Evolutionary conservation across 805 yeast species (phyloP).

Genomic region (Myxozyma monticola): DNA sequence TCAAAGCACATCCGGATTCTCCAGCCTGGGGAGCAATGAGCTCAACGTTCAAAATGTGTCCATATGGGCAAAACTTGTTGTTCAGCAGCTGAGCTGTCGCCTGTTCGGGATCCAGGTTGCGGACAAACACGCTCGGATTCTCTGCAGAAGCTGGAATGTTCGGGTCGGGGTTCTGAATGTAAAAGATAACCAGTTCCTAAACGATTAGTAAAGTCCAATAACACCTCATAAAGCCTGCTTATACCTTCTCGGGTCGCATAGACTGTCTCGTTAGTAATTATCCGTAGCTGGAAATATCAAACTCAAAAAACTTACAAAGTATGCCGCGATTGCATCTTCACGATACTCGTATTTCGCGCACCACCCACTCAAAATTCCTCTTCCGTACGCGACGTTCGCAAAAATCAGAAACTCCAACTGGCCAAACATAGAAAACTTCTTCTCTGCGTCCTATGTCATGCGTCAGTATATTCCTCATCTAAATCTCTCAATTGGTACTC

Average conservation of each 20-base stretch:
- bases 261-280: background rate
- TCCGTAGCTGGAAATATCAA: background rate
- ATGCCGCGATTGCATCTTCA: conserved; percentile 85
- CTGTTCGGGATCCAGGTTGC: conserved; percentile 56
- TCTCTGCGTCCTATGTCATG: conserved; percentile 20
- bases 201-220: background rate
- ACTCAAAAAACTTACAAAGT: conserved; percentile 50
- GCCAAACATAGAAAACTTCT: conserved; percentile 18
- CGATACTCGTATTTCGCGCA: conserved; percentile 75
- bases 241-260: conserved; percentile 3
- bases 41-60: conserved; percentile 51
- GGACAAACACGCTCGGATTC: conserved; percentile 68
- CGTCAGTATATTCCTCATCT: background rate
- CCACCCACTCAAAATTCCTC: conserved; percentile 47
- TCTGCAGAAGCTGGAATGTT: conserved; percentile 52
- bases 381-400: conserved; percentile 21
- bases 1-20: conserved; percentile 16
- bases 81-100: conserved; percentile 56
- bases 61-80: conserved; percentile 66
- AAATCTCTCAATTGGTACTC: background rate
- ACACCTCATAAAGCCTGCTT: background rate
- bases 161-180: conserved; percentile 42
- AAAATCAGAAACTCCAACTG: conserved; percentile 25
- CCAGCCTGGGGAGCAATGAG: background rate
- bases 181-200: conserved; percentile 13